Conservation (phyloP, 2,329 filamentous ascomycete species). For the Geosmithia putterillii region DNA sequence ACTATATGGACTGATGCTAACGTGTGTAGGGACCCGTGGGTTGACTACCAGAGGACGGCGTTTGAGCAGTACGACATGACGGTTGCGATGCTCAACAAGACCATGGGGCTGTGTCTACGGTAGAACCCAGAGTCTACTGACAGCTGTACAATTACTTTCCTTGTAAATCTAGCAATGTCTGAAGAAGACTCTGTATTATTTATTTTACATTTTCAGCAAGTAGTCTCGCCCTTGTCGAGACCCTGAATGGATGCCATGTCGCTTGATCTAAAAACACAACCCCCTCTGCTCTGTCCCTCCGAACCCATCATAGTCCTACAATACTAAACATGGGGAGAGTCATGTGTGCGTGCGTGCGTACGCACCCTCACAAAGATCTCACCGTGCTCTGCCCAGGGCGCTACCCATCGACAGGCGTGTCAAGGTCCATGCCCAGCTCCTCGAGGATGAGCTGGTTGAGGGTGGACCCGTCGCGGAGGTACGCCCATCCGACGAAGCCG, state of each 20-base stretch:
- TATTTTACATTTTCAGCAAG: too few relatives aligned
- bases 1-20: background rate
- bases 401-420: constrained; percentile 13
- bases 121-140: too few relatives aligned
- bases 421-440: constrained; percentile 61
- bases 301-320: too few relatives aligned
- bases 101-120: constrained; percentile 51
- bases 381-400: background rate
- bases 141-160: too few relatives aligned
- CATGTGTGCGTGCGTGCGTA: too few relatives aligned
- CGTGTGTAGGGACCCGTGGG: background rate
- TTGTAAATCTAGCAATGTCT: too few relatives aligned
- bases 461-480: constrained; percentile 69
- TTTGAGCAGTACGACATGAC: constrained; percentile 58
- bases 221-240: too few relatives aligned
- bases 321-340: background rate
- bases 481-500: constrained; percentile 64
- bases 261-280: too few relatives aligned
- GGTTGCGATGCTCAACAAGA: constrained; percentile 61
- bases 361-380: background rate
- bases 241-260: too few relatives aligned
- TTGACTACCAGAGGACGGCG: constrained; percentile 8
- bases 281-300: too few relatives aligned
- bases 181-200: too few relatives aligned
- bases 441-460: constrained; percentile 60